Conservation (phyloP, 2,329 filamentous ascomycete species). For the Neurospora sp. region DNA sequence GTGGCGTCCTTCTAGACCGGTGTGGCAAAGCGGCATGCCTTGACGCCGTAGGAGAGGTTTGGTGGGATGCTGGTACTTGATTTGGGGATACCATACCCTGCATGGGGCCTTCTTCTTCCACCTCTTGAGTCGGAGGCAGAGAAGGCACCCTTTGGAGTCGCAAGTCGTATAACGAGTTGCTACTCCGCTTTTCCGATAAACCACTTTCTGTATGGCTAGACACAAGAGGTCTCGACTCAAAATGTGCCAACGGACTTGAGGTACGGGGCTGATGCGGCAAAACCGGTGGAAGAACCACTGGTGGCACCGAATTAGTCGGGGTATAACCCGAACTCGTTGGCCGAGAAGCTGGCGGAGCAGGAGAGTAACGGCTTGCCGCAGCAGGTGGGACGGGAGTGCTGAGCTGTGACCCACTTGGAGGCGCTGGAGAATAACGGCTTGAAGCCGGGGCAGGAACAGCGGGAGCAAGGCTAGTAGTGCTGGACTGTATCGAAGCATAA, state of each 20-base stretch:
- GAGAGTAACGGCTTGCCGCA: conserved; percentile 45
- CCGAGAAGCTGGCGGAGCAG: conserved; percentile 26
- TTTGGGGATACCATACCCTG: conserved; percentile 7
- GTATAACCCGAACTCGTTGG: conserved; percentile 27
- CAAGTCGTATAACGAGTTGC: conserved; percentile 44
- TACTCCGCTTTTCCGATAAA: conserved; percentile 38
- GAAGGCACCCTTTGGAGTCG: conserved; percentile 45
- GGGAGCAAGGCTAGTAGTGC: conserved; percentile 12
- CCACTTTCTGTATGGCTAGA: conserved; percentile 28
- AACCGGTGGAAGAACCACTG: conserved; percentile 28
- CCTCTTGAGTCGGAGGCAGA: conserved; percentile 51
- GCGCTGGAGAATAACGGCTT: conserved; percentile 54
- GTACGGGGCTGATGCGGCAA: conserved; percentile 53
- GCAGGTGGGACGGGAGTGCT: conserved; percentile 31
- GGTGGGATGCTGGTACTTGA: conserved; percentile 1
- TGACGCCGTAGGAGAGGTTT: conserved; percentile 13
- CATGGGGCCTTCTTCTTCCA: conserved; percentile 40
- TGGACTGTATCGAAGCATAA: conserved; percentile 38
- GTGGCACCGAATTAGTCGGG: conserved; percentile 24
- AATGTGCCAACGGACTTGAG: conserved; percentile 56
- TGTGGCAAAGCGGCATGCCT: conserved; percentile 15
- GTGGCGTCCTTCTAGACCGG: conserved; percentile 37
- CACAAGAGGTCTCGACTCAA: conserved; percentile 33
- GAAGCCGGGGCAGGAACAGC: conserved; percentile 21
- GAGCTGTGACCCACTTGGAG: conserved; percentile 27